Evolutionary conservation across 1,284 basidiomycete genomes (phyloP), one percentile per base, ranked within the genome.

Genomic region (Rhodofomes roseus): DNA sequence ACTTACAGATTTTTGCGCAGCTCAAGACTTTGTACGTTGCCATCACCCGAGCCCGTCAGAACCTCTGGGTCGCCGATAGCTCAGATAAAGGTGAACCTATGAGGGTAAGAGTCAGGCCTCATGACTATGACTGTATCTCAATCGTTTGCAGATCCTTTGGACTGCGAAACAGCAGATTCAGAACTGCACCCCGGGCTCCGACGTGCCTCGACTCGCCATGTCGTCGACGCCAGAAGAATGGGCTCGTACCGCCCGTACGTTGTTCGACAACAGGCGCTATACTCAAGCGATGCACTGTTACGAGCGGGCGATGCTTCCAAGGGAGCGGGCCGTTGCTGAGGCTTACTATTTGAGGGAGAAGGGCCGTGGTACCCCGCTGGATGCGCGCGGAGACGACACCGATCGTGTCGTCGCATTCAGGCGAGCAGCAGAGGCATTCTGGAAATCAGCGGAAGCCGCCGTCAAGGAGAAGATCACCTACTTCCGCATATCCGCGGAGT

Each of bases 1-100:
- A 25, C 36, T 36, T 11, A 57, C 25, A 12, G 5, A 12, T 16
- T 34, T 23, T 1, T 34, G 23, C 25, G 44, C n/a, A 89, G 86
- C 71, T 90, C 29, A 89, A 90, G 65, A 79, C 79, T 55, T 71
- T 90, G 0, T 90, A 90, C 58, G 87, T 90, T 4, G 88, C 87
- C 0, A 79, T 89, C 41, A 90, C 89, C 0, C 71, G 89, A 44
- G 87, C 87, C 1, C 76, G 86, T 37, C 85, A 84, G 62, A 85
- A 86, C 51, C 68, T 89, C 1, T 88, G 86, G 85, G 84, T 90
- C 12, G 80, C 80, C 7, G 89, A 90, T 68, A 75, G 76, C 34
- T 89, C 85, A 1, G 73, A 77, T 4, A 82, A 77, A 54, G 77
- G 79, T 7, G 80, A 82, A 53, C 79, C 86, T 0, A 83, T 89